Conservation (phyloP, 306 rosid genomes). For the Trifolium pratense region DNA sequence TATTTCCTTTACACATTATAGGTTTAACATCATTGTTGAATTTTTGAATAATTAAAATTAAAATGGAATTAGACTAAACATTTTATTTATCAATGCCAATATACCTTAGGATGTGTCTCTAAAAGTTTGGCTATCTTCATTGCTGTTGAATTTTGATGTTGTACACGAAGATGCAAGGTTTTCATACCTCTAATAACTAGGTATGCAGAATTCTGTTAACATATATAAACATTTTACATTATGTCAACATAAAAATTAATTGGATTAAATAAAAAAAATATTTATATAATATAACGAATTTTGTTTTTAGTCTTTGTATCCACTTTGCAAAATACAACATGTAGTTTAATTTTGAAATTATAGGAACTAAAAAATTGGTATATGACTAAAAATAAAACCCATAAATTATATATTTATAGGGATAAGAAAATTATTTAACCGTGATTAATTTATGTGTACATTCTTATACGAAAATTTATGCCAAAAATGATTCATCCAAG, state of each 20-base stretch:
- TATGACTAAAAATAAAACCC: too few relatives aligned
- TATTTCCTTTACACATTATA: background rate
- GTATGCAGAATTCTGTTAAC: slow-evolving; percentile 85
- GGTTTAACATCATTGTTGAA: background rate
- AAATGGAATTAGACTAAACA: background rate
- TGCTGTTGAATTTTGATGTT: slow-evolving; percentile 81
- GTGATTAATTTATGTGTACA: background rate
- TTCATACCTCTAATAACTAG: slow-evolving; percentile 90
- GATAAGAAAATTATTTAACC: too few relatives aligned
- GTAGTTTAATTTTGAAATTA: too few relatives aligned
- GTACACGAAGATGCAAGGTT: slow-evolving; percentile 88
- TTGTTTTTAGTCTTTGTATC: too few relatives aligned
- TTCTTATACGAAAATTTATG: background rate
- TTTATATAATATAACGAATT: too few relatives aligned
- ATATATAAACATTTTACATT: slow-evolving; percentile 21
- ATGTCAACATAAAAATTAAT: background rate
- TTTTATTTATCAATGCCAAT: background rate
- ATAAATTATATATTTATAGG: too few relatives aligned
- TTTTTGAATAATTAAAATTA: background rate
- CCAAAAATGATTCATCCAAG: slow-evolving; percentile 2
- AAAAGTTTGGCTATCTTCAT: slow-evolving; percentile 70
- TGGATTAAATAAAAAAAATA: too few relatives aligned
- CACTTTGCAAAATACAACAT: too few relatives aligned
- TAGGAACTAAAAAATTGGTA: too few relatives aligned
- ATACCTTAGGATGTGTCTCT: slow-evolving; percentile 96